Evolutionary conservation across 371 early-diverging fungal species (phyloP).

Genomic region (Chytridiales sp.): DNA sequence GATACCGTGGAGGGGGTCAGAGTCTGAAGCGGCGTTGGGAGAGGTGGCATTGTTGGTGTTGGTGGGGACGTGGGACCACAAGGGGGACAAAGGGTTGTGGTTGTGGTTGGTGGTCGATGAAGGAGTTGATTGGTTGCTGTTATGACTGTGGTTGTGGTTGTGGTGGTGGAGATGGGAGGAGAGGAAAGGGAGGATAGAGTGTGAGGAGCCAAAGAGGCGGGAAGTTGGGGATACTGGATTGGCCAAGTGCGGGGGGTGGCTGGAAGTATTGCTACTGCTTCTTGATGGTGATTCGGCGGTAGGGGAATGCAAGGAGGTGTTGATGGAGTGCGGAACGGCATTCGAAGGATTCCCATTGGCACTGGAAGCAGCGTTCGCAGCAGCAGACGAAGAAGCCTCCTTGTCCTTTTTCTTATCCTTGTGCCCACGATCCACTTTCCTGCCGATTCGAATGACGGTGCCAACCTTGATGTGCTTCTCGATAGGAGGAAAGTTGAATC

Average conservation of each 20-base stretch:
- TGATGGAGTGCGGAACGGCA: background rate
- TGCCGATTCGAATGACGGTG: constrained; percentile 39
- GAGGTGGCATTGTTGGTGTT: too few species aligned
- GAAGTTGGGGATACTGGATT: constrained; percentile 10
- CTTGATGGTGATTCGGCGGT: background rate
- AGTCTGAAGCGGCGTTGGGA: too few species aligned
- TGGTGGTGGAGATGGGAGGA: background rate
- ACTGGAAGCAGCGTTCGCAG: background rate
- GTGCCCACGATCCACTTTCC: constrained; percentile 42
- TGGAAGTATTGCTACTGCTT: constrained; percentile 1
- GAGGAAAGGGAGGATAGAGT: background rate
- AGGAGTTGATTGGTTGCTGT: too few species aligned
- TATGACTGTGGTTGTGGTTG: background rate
- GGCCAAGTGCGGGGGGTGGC: constrained; percentile 17
- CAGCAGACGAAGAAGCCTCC: background rate
- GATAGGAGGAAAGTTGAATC: constrained; percentile 42
- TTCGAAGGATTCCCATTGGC: background rate
- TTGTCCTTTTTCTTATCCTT: constrained; percentile 14
- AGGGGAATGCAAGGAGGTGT: constrained; percentile 1
- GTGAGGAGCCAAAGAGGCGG: constrained; percentile 1
- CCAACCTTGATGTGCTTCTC: constrained; percentile 40
- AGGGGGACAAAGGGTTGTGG: too few species aligned
- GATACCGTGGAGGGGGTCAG: too few species aligned
- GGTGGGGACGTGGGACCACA: too few species aligned
- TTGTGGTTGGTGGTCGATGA: too few species aligned